Conservation (phyloP, 176 grass and related monocot species). For the Alopecurus myosuroides region DNA sequence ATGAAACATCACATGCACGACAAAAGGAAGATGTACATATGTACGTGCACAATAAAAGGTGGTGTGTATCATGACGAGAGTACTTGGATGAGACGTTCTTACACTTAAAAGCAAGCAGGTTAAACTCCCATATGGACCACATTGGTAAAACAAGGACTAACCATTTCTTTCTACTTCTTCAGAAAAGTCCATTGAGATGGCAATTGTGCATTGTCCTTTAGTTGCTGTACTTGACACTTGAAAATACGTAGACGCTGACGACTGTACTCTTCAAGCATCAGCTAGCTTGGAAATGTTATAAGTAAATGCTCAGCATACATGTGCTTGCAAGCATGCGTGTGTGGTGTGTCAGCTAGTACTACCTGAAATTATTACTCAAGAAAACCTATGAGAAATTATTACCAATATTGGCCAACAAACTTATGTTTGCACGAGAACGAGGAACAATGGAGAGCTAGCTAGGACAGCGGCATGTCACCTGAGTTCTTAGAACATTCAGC, state of each 20-base stretch:
- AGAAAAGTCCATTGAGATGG: neutral
- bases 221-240: neutral
- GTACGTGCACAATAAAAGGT: neutral
- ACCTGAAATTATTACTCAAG: neutral
- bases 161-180: neutral
- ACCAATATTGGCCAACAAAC: neutral
- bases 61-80: neutral
- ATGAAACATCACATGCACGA: neutral
- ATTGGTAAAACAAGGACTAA: conserved; percentile 6
- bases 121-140: conserved; percentile 1
- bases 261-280: conserved; percentile 28
- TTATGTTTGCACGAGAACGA: neutral
- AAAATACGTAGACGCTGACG: conserved; percentile 7
- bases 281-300: neutral
- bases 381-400: too few relatives aligned
- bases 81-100: conserved; percentile 11
- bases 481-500: neutral
- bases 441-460: neutral
- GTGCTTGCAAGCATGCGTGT: neutral
- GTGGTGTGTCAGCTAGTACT: neutral
- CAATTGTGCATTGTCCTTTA: neutral
- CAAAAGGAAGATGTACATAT: neutral
- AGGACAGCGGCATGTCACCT: neutral
- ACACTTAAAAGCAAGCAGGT: neutral
- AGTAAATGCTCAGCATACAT: neutral